Evolutionary conservation across 208 protist genomes (phyloP).

Genomic region (Cochliopodium minus): DNA sequence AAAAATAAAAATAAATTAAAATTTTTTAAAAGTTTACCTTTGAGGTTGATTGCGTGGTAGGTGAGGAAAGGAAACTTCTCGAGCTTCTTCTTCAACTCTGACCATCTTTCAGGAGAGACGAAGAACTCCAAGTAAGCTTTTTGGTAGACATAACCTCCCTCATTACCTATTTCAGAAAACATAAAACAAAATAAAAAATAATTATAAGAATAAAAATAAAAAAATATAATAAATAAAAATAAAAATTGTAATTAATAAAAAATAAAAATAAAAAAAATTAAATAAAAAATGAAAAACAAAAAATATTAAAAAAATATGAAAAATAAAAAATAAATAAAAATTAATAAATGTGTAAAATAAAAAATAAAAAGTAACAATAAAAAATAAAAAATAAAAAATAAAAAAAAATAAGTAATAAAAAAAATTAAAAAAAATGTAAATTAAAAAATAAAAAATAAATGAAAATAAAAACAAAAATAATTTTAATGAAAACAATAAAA

Average conservation of each 20-base stretch:
- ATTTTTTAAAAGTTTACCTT: neutral
- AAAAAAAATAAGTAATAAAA: slow-evolving; percentile 9
- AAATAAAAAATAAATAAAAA: slow-evolving; percentile 2
- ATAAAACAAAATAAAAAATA: slow-evolving; percentile 4
- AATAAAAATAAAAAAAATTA: slow-evolving; percentile 1
- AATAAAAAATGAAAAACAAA: neutral
- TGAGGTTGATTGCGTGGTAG: neutral
- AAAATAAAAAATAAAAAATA: slow-evolving; percentile 11
- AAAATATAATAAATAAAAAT: slow-evolving; percentile 3
- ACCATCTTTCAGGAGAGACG: slow-evolving; percentile 22
- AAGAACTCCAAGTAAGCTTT: slow-evolving; percentile 49
- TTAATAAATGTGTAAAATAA: neutral
- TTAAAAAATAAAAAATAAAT: too few relatives aligned
- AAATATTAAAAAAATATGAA: neutral
- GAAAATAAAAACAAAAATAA: slow-evolving; percentile 1
- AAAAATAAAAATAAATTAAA: slow-evolving; percentile 9
- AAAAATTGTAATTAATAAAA: neutral
- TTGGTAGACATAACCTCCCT: slow-evolving; percentile 40
- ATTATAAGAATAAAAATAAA: slow-evolving; percentile 5
- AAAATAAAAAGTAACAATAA: neutral
- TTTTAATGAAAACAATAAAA: neutral
- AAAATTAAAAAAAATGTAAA: too few relatives aligned
- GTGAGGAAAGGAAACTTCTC: slow-evolving; percentile 22
- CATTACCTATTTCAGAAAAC: too few relatives aligned
- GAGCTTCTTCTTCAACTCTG: slow-evolving; percentile 28